Base-by-base conservation (phyloP, 768 basidiomycete species). In the Boletus sensibilis region DNA sequence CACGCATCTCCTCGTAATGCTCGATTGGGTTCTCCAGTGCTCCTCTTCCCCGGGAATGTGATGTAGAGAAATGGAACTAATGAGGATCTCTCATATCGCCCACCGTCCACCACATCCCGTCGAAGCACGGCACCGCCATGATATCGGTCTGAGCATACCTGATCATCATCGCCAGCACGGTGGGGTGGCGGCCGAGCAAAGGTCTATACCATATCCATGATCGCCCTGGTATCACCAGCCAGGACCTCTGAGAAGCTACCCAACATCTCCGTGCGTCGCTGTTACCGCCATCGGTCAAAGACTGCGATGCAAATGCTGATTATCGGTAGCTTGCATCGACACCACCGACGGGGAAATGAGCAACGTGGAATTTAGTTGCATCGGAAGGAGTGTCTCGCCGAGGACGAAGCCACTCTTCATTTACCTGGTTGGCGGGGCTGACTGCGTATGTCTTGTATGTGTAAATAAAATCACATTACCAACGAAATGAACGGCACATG, bases 401-500 rank as follows among this genome's bases (percentile, higher is more conserved):
- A 63, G 50, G 57, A 34, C 48, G 52, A 53, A 16, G 33, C 43
- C 11, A 16, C 25, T 37, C 50, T 62, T 63, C 59, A 21, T 49
- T 56, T 50, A 43, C 59, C 35, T 50, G 2, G 25, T n/a, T 27
- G 42, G 25, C 25, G 41, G 16, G 23, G 10, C 27, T 38, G 13
- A 5, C 21, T 18, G 40, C 27, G 29, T 47, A 35, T 31, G 21
- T 7, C 35, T 25, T 33, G 44, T 16, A 9, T 27, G 54, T 14
- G 50, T 43, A 39, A 27, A 39, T 54, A 53, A 34, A 40, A 45
- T 47, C 35, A 46, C 27, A 57, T 59, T 55, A 39, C 44, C 42
- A 38, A 39, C 11, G 5, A 55, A 55, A 66, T 64, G 61, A 66
- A 61, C 31, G 13, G 50, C 66, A 68, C 64, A 67, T 66, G 66